Base-by-base conservation (phyloP, 345 rosid genomes). In the Luvunga scandens region DNA sequence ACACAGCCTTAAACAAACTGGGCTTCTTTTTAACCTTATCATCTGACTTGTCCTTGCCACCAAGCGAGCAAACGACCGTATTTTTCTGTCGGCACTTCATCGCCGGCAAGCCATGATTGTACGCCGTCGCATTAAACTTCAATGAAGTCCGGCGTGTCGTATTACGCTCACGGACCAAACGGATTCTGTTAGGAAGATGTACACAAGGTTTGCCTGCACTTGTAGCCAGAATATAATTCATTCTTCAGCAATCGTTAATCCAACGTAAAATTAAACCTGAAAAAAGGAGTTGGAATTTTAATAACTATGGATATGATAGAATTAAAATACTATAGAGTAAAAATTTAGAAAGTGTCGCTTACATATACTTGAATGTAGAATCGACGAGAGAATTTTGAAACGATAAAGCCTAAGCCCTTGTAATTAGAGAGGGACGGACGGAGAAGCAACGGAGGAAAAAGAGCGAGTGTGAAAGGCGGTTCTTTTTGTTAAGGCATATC, bases 21-120 rank as follows among this genome's bases (percentile, higher is more conserved):
- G 66, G 24, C 10, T 69, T 38, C 71, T 39, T 24, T 71, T 27
- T 30, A 73, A 88, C 96, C 90, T 89, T 87, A 3, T 84, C 86
- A 60, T 83, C 88, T 0, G 92, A 76, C 85, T 87, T 87, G 82
- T 81, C 96, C 76, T 90, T 86, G 19, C 91, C 93, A 30, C 93
- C 96, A 77, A 93, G 87, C 33, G 87, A 83, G 81, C 94, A 89
- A 27, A 90, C 84, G 72, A 86, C 79, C 18, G 86, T 16, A 55
- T 69, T 18, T 71, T 59, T 85, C 48, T 33, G 78, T 16, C 18
- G 70, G 65, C 77, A 84, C 76, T 83, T 83, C 68, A 75, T 48
- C 42, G 72, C 60, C 66, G 79, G 83, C 7, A 74, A 69, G 78
- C 73, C 80, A 61, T 73, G 84, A 66, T 70, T 70, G 71, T 77